Conservation (phyloP, 2,329 filamentous ascomycete genomes). For the Aureobasidium namibiae region DNA sequence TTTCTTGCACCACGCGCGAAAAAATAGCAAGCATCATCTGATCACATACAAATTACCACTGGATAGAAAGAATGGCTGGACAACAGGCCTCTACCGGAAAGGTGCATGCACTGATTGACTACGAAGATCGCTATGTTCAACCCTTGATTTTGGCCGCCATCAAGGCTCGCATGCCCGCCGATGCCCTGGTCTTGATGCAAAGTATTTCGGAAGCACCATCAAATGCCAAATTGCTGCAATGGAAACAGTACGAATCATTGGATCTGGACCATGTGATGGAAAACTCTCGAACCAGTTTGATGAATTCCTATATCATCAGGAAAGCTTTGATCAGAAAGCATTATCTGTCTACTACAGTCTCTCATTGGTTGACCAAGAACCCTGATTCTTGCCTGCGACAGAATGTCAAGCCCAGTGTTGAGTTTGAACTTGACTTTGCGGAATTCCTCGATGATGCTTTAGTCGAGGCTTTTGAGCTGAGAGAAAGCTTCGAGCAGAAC, state of each 20-base stretch:
- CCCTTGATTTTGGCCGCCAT: slow-evolving; percentile 74
- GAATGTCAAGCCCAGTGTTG: slow-evolving; percentile 69
- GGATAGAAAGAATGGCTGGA: background rate
- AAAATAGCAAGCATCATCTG: background rate
- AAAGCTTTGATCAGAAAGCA: slow-evolving; percentile 97
- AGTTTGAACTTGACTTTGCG: slow-evolving; percentile 92
- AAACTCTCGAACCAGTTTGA: slow-evolving; percentile 54
- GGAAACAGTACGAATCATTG: slow-evolving; percentile 76
- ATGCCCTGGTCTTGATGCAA: slow-evolving; percentile 30
- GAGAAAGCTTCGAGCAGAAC: slow-evolving; percentile 68
- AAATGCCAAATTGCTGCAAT: slow-evolving; percentile 57
- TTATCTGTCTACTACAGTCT: slow-evolving; percentile 75
- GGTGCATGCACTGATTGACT: slow-evolving; percentile 50
- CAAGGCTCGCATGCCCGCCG: slow-evolving; percentile 48
- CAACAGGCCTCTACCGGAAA: background rate
- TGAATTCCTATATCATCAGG: slow-evolving; percentile 90
- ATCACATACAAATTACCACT: background rate
- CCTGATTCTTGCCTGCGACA: slow-evolving; percentile 59
- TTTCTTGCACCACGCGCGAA: background rate
- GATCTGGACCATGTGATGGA: slow-evolving; percentile 69
- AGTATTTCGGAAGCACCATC: slow-evolving; percentile 47
- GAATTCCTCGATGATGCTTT: slow-evolving; percentile 94
- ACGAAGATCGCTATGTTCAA: slow-evolving; percentile 84
- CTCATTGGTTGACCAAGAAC: slow-evolving; percentile 79
- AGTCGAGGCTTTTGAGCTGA: slow-evolving; percentile 73